Percentiles rank a stretch among this genome's conserved stretches.
phyloP scores from a whole-genome alignment of 768 basidiomycete genomes.

The Lentinula lateritia region DNA sequence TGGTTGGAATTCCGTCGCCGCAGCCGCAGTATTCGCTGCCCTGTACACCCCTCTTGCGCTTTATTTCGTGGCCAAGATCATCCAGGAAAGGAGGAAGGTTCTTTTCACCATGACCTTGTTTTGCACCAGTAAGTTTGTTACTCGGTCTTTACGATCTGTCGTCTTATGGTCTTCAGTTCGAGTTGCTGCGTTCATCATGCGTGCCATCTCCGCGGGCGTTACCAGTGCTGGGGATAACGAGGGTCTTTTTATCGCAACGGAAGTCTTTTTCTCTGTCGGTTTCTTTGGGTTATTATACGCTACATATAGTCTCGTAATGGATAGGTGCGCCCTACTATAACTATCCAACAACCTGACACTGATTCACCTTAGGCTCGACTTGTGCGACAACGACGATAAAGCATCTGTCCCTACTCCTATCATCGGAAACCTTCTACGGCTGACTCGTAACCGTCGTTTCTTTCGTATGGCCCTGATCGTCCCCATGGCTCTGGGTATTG shows the following conservation, averaged over 20 bases:
- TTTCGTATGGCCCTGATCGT: constrained; percentile 24
- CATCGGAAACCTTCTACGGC: neutral
- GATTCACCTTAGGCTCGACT: constrained; percentile 6
- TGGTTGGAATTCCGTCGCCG: constrained; percentile 16
- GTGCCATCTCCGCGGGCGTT: constrained; percentile 28
- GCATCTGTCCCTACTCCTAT: neutral
- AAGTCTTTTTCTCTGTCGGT: constrained; percentile 34
- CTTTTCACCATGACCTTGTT: constrained; percentile 21
- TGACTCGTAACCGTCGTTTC: constrained; percentile 23
- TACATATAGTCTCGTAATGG: constrained; percentile 34
- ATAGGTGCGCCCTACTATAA: constrained; percentile 23
- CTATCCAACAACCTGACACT: too few relatives aligned
- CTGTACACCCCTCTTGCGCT: constrained; percentile 19
- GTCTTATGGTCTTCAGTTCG: constrained; percentile 25
- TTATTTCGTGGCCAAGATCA: constrained; percentile 15
- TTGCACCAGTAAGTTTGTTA: constrained; percentile 16
- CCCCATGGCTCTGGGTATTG: constrained; percentile 29
- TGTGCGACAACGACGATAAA: constrained; percentile 12
- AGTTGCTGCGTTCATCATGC: constrained; percentile 31
- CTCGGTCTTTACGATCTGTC: neutral
- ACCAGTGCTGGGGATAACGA: constrained; percentile 25
- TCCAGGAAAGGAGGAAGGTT: constrained; percentile 17
- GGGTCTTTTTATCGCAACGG: constrained; percentile 27
- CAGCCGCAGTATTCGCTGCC: constrained; percentile 19
- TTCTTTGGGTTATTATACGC: constrained; percentile 38